Evolutionary conservation across 208 protist species (phyloP).

Genomic region (Acanthamoeba castellanii): DNA sequence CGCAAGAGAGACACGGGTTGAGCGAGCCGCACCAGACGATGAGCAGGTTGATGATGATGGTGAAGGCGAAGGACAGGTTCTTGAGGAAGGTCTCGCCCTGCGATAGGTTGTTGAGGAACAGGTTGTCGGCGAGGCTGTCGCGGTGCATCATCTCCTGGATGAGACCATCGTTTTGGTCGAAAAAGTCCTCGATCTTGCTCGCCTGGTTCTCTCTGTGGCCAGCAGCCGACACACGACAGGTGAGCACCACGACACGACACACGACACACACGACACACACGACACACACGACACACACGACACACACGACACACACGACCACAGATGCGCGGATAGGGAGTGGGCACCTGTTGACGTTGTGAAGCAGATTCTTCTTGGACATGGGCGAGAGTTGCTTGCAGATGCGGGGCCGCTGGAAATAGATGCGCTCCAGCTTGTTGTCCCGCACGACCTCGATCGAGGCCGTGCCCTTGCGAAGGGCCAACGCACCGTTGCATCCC

Average conservation of each 20-base stretch:
- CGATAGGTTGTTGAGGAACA: not conserved
- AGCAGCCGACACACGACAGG: not conserved
- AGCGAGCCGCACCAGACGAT: slow-evolving; percentile 47
- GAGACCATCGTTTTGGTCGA: slow-evolving; percentile 27
- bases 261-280: too few species aligned
- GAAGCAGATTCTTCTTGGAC: slow-evolving; percentile 55
- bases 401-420: slow-evolving; percentile 73
- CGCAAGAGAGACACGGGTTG: not conserved
- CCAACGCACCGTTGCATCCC: slow-evolving; percentile 10
- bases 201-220: slow-evolving; percentile 48
- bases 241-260: not conserved
- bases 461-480: slow-evolving; percentile 47
- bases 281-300: not conserved
- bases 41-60: slow-evolving; percentile 63
- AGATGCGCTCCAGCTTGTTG: slow-evolving; percentile 79
- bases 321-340: not conserved
- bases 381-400: slow-evolving; percentile 61
- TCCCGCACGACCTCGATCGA: slow-evolving; percentile 72
- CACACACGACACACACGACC: not conserved
- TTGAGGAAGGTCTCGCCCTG: slow-evolving; percentile 32
- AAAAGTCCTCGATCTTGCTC: slow-evolving; percentile 75
- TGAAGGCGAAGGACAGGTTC: slow-evolving; percentile 46
- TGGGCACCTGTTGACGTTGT: slow-evolving; percentile 59
- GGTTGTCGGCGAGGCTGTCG: slow-evolving; percentile 28
- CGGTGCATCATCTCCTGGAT: slow-evolving; percentile 65